phyloP scores from a whole-genome alignment of 2,329 filamentous ascomycete genomes.

The Ophiosphaerella herpotricha region DNA sequence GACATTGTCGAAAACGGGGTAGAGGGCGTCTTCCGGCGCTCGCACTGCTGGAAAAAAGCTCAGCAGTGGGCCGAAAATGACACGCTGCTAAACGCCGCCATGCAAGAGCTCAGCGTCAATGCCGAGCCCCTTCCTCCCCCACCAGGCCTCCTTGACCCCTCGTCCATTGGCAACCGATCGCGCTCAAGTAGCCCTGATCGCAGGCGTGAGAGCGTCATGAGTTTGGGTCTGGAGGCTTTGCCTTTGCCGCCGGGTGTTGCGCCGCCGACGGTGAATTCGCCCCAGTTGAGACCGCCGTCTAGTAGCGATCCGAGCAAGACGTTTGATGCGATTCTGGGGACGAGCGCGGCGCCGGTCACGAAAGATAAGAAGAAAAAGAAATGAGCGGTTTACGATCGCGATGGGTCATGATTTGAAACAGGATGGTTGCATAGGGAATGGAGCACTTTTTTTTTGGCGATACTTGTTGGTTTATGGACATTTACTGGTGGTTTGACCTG shows the following conservation, averaged over 20 bases:
- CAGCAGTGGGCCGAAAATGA: conserved; percentile 61
- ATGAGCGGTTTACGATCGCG: conserved; percentile 15
- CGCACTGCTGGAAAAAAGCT: conserved; percentile 70
- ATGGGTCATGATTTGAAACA: neutral
- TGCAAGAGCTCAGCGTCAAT: conserved; percentile 38
- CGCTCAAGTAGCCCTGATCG: conserved; percentile 36
- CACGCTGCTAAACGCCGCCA: conserved; percentile 38
- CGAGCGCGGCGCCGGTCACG: conserved; percentile 26
- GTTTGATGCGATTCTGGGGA: conserved; percentile 55
- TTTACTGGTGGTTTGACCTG: too few species aligned
- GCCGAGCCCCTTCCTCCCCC: conserved; percentile 39
- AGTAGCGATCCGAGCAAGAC: conserved; percentile 51
- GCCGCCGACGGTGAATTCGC: conserved; percentile 38
- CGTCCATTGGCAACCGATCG: conserved; percentile 15
- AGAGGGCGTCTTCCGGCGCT: conserved; percentile 69
- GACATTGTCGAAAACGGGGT: conserved; percentile 69
- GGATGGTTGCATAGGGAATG: conserved; percentile 4
- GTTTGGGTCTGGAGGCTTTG: conserved; percentile 53
- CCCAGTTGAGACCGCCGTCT: conserved; percentile 31
- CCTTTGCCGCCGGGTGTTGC: conserved; percentile 51
- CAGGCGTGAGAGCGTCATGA: conserved; percentile 51
- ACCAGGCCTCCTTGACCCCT: conserved; percentile 32
- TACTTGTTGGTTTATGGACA: neutral
- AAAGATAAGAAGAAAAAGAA: conserved; percentile 39
- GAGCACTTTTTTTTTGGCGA: neutral